Conservation (phyloP, 208 protist species). For the Leishmania amazonensis region DNA sequence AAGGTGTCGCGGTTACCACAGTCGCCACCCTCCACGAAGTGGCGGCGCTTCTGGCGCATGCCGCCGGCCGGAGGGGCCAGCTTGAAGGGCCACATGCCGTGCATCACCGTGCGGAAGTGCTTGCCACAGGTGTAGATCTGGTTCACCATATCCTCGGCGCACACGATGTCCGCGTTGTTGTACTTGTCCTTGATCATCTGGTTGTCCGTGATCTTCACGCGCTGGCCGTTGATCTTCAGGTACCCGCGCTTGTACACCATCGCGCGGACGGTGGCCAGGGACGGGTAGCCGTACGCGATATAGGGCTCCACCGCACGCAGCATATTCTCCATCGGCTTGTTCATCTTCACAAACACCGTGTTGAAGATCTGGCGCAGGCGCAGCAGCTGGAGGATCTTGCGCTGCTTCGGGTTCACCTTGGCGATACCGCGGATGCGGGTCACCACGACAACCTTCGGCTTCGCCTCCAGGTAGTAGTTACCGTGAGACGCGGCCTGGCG, state of each 20-base stretch:
- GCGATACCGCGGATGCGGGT: constrained; percentile 99
- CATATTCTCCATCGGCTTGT: constrained; percentile 99
- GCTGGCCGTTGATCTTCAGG: constrained; percentile 97
- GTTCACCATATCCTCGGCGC: constrained; percentile 99
- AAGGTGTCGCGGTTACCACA: constrained; percentile 99
- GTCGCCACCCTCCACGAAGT: constrained; percentile 99
- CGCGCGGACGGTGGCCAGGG: constrained; percentile 96
- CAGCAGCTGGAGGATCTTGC: constrained; percentile 99
- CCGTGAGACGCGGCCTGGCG: constrained; percentile 92
- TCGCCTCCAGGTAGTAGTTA: constrained; percentile 98
- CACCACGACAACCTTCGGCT: constrained; percentile 99
- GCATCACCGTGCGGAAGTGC: constrained; percentile 98
- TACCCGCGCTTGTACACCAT: constrained; percentile 99
- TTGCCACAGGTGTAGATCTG: constrained; percentile 99
- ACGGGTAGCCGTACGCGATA: constrained; percentile 99
- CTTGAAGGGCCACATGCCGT: constrained; percentile 99
- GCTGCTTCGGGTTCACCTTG: constrained; percentile 96
- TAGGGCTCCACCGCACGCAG: constrained; percentile 98
- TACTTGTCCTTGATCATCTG: constrained; percentile 96
- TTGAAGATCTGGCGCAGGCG: constrained; percentile 99
- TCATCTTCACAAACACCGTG: constrained; percentile 99
- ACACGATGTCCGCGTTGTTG: constrained; percentile 96
- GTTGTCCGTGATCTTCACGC: constrained; percentile 97
- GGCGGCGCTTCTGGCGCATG: constrained; percentile 95
- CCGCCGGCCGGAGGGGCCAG: constrained; percentile 96